Conservation (phyloP, 306 rosid genomes). For the Lablab purpureus region DNA sequence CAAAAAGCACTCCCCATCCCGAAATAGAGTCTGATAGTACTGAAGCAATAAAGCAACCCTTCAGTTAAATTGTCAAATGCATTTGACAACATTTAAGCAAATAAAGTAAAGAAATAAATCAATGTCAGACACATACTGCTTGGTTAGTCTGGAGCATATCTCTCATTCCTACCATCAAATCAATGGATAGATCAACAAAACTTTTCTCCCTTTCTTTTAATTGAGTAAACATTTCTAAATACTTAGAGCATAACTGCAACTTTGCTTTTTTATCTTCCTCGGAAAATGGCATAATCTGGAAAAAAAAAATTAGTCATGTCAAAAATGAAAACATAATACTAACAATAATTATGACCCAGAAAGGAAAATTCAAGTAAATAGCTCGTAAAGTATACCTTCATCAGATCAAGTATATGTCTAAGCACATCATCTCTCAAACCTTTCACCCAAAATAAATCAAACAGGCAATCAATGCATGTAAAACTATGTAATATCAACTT, state of each 20-base stretch:
- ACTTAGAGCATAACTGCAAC: conserved; percentile 85
- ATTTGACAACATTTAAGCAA: conserved; percentile 24
- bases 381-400: conserved; percentile 70
- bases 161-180: conserved; percentile 85
- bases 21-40: conserved; percentile 94
- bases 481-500: conserved; percentile 68
- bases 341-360: conserved; percentile 33
- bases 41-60: conserved; percentile 52
- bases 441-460: conserved; percentile 94
- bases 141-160: conserved; percentile 72
- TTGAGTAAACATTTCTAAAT: conserved; percentile 86
- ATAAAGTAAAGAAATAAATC: conserved; percentile 36
- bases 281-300: conserved; percentile 67
- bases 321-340: conserved; percentile 26
- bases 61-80: conserved; percentile 41
- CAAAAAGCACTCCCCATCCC: conserved; percentile 97
- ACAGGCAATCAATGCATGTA: conserved; percentile 75
- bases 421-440: conserved; percentile 79
- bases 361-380: conserved; percentile 33
- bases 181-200: conserved; percentile 76
- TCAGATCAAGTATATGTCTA: conserved; percentile 79
- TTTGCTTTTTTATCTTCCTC: conserved; percentile 84
- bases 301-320: conserved; percentile 27
- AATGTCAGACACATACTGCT: conserved; percentile 59
- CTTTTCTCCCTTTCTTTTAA: conserved; percentile 79